Evolutionary conservation across 2,329 filamentous ascomycete species (phyloP).

Genomic region (Arthrobotrys sphaeroides): DNA sequence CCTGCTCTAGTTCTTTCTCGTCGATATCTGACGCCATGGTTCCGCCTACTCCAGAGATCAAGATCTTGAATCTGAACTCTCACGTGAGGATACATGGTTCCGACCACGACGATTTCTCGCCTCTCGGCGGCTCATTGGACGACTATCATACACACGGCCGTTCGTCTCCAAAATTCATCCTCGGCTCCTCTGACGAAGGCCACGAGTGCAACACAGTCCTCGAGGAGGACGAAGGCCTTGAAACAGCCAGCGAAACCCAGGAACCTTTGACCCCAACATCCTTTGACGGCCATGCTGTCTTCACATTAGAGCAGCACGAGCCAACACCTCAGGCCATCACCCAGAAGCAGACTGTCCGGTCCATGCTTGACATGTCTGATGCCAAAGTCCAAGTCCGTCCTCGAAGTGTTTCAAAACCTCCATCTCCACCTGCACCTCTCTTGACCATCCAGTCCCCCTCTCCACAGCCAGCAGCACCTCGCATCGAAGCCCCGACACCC

Average conservation of each 20-base stretch:
- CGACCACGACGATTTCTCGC: constrained; percentile 47
- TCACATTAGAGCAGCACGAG: constrained; percentile 58
- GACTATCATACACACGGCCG: constrained; percentile 24
- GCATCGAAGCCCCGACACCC: constrained; percentile 36
- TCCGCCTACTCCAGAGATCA: constrained; percentile 52
- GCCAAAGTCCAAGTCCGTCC: constrained; percentile 42
- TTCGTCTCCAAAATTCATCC: constrained; percentile 46
- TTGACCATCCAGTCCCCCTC: constrained; percentile 33
- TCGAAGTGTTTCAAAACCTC: constrained; percentile 37
- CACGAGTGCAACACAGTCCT: constrained; percentile 58
- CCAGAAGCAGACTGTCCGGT: constrained; percentile 33
- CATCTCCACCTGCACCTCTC: constrained; percentile 28
- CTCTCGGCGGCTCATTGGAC: constrained; percentile 39
- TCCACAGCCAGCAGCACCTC: constrained; percentile 18
- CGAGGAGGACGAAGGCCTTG: constrained; percentile 65
- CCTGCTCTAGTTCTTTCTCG: constrained; percentile 52
- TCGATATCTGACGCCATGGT: constrained; percentile 52
- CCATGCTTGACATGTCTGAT: constrained; percentile 56
- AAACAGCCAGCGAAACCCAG: constrained; percentile 70
- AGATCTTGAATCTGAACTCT: constrained; percentile 25
- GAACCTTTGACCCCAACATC: constrained; percentile 72
- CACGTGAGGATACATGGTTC: constrained; percentile 43
- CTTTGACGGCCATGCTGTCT: constrained; percentile 66
- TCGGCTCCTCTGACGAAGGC: constrained; percentile 52
- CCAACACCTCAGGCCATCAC: constrained; percentile 12